Percentiles rank a stretch among this genome's conserved stretches.
Evolutionary conservation across 2,329 filamentous ascomycete genomes (phyloP).

Genomic region (Neonectria faginata): DNA sequence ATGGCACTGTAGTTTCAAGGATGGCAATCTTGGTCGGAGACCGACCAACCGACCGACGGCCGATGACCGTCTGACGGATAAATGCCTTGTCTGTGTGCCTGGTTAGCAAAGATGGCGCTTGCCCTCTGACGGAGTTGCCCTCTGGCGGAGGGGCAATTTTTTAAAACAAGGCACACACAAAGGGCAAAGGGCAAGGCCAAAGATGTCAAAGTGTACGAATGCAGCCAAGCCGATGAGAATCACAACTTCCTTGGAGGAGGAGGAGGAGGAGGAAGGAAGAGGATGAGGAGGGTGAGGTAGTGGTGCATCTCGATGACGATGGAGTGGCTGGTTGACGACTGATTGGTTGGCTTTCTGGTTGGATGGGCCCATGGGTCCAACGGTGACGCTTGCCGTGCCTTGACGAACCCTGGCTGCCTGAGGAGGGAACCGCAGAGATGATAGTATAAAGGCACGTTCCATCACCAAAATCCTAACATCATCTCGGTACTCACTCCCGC

Average conservation of each 20-base stretch:
- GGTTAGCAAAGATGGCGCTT: background rate
- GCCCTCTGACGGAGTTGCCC: background rate
- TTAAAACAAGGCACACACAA: background rate
- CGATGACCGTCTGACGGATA: background rate
- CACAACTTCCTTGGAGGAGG: background rate
- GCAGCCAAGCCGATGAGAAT: background rate
- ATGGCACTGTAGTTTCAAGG: background rate
- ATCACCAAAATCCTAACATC: background rate
- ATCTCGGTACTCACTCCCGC: background rate
- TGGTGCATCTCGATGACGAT: conserved; percentile 1
- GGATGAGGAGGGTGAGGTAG: too few relatives aligned
- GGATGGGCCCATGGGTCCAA: background rate
- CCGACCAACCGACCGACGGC: background rate
- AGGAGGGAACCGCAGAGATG: background rate
- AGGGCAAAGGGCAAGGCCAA: background rate
- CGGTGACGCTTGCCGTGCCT: background rate
- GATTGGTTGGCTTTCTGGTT: background rate
- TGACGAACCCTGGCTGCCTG: background rate
- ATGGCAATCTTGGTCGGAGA: background rate
- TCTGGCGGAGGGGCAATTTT: background rate
- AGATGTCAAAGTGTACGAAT: background rate
- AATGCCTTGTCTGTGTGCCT: background rate
- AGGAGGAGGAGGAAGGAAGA: background rate
- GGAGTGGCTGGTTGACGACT: background rate
- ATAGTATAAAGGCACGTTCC: background rate